Evolutionary conservation across 116 monocot species (phyloP).

Genomic region (Thalassia testudinum): DNA sequence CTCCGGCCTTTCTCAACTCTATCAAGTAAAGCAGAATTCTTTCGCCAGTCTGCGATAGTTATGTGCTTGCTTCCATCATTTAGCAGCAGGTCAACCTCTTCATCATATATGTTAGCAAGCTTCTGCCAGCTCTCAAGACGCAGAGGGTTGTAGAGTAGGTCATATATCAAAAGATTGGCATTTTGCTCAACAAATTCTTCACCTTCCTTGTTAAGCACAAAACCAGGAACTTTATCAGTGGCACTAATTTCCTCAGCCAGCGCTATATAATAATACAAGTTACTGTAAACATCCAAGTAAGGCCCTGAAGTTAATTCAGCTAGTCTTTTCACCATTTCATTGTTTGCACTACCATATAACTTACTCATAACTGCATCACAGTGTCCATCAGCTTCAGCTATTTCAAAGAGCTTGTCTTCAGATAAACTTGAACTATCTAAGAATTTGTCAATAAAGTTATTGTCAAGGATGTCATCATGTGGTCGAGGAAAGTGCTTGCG

Average conservation of each 20-base stretch:
- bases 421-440: conserved; percentile 59
- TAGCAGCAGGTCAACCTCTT: conserved; percentile 94
- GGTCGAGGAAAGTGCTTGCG: conserved; percentile 93
- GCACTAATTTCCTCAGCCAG: conserved; percentile 95
- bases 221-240: conserved; percentile 84
- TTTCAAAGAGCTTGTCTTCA: conserved; percentile 60
- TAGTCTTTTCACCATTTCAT: conserved; percentile 17
- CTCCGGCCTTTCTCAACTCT: conserved; percentile 91
- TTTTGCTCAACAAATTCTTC: conserved; percentile 89
- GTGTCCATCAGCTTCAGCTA: conserved; percentile 29
- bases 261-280: conserved; percentile 77
- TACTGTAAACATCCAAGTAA: conserved; percentile 82
- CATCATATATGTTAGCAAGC: conserved; percentile 98
- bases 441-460: conserved; percentile 58
- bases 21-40: conserved; percentile 38
- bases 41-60: conserved; percentile 72
- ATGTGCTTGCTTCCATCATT: conserved; percentile 99
- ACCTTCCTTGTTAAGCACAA: conserved; percentile 93
- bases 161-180: conserved; percentile 88
- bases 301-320: conserved; percentile 29
- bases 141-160: conserved; percentile 83
- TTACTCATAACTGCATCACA: conserved; percentile 34
- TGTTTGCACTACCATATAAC: conserved; percentile 36
- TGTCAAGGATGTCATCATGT: conserved; percentile 52
- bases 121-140: conserved; percentile 99